Percentiles rank a stretch among this genome's conserved stretches.
Evolutionary conservation across 2,329 filamentous ascomycete species (phyloP).

Genomic region (Helotiales sp.): DNA sequence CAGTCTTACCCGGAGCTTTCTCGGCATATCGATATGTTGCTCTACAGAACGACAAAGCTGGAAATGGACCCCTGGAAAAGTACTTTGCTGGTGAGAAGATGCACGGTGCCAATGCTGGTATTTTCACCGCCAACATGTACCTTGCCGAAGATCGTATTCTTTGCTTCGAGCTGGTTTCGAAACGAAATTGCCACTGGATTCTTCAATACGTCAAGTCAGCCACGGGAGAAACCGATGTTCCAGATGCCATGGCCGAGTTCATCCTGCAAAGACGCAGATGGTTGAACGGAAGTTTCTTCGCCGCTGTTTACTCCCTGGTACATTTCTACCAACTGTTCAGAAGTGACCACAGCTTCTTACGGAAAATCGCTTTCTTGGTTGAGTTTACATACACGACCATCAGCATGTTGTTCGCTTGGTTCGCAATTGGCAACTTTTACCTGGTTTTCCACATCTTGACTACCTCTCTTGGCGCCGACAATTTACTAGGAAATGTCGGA

Average conservation of each 20-base stretch:
- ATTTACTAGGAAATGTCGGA: constrained; percentile 77
- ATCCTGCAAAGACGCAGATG: constrained; percentile 95
- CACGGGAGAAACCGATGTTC: constrained; percentile 95
- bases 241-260: constrained; percentile 90
- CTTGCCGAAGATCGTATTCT: constrained; percentile 98
- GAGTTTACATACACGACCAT: constrained; percentile 94
- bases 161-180: constrained; percentile 97
- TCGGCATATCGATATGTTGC: constrained; percentile 97
- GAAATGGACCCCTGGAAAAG: constrained; percentile 89
- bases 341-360: constrained; percentile 83
- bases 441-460: constrained; percentile 97
- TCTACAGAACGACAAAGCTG: constrained; percentile 94
- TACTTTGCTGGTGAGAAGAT: constrained; percentile 98
- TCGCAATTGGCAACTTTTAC: constrained; percentile 98
- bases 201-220: constrained; percentile 98
- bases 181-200: constrained; percentile 97
- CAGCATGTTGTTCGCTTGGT: constrained; percentile 99
- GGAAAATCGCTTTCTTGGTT: constrained; percentile 88
- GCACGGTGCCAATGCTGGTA: constrained; percentile 84
- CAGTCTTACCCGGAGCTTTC: constrained; percentile 93
- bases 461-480: constrained; percentile 72
- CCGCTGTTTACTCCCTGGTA: constrained; percentile 90
- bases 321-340: constrained; percentile 98
- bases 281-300: constrained; percentile 98
- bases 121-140: constrained; percentile 99